These are phyloP conservation scores for Penicilliopsis zonata DNA, from an alignment of 495 filamentous ascomycete species.

Conservation along the genomic window DNA sequence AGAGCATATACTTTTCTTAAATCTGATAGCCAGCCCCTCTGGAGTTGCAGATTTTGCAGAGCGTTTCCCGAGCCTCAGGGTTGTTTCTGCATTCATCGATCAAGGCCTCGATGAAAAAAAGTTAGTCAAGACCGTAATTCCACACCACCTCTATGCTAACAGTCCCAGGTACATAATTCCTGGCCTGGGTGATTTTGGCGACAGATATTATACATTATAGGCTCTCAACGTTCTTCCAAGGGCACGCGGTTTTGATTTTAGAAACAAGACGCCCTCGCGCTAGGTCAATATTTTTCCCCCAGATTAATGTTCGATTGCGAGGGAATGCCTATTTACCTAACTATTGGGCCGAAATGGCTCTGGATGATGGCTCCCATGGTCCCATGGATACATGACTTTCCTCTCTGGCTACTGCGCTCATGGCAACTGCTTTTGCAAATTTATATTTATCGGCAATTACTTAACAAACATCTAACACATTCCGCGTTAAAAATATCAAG, in stretches of 20 bases:
- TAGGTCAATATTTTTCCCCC: too few relatives aligned
- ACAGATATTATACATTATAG: conserved; percentile 89
- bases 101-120: conserved; percentile 94
- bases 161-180: conserved; percentile 80
- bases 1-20: conserved; percentile 88
- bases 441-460: too few relatives aligned
- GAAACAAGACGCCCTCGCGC: too few relatives aligned
- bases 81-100: conserved; percentile 96
- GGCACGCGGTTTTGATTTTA: background rate
- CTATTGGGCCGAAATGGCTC: too few relatives aligned
- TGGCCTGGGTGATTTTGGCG: conserved; percentile 92
- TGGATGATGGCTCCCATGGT: too few relatives aligned
- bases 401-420: too few relatives aligned
- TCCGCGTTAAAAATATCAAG: too few relatives aligned
- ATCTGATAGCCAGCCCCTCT: conserved; percentile 89
- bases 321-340: background rate
- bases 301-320: too few relatives aligned
- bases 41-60: conserved; percentile 83
- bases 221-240: background rate
- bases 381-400: too few relatives aligned
- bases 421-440: too few relatives aligned
- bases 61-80: conserved; percentile 80
- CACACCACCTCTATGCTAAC: conserved; percentile 7
- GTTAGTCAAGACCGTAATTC: conserved; percentile 37
- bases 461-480: too few relatives aligned